phyloP scores from a whole-genome alignment of 2,329 filamentous ascomycete genomes.

The Conoideocrella luteorostrata region DNA sequence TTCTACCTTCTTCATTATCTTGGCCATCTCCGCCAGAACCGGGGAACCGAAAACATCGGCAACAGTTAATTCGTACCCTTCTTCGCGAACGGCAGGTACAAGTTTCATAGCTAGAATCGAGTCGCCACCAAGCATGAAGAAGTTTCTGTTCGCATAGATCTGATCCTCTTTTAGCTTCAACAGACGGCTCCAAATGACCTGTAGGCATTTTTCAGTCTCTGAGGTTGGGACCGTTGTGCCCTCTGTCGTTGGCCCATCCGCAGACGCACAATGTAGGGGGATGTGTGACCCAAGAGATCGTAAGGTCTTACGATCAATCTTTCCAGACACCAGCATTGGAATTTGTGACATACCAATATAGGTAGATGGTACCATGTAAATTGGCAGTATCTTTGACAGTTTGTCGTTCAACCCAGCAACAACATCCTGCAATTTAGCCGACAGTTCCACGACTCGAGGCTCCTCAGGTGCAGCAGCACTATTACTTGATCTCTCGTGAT shows the following conservation, averaged over 20 bases:
- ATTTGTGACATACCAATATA: slow-evolving; percentile 3
- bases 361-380: slow-evolving; percentile 3
- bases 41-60: slow-evolving; percentile 1
- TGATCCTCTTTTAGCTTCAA: background rate
- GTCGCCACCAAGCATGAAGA: slow-evolving; percentile 6
- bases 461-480: too few relatives aligned
- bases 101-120: slow-evolving; percentile 4
- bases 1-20: background rate
- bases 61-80: background rate
- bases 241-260: background rate
- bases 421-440: background rate
- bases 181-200: slow-evolving; percentile 2
- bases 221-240: background rate
- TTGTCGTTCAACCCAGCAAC: background rate
- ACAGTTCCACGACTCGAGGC: background rate
- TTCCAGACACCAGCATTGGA: slow-evolving; percentile 1
- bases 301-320: background rate
- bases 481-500: too few relatives aligned
- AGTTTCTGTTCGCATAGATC: background rate
- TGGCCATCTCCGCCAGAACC: background rate
- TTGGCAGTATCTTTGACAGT: background rate
- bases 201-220: background rate
- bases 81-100: background rate
- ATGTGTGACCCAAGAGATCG: background rate
- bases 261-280: background rate